Conservation (phyloP, 2,329 filamentous ascomycete genomes). For the Colletotrichum somersetense region DNA sequence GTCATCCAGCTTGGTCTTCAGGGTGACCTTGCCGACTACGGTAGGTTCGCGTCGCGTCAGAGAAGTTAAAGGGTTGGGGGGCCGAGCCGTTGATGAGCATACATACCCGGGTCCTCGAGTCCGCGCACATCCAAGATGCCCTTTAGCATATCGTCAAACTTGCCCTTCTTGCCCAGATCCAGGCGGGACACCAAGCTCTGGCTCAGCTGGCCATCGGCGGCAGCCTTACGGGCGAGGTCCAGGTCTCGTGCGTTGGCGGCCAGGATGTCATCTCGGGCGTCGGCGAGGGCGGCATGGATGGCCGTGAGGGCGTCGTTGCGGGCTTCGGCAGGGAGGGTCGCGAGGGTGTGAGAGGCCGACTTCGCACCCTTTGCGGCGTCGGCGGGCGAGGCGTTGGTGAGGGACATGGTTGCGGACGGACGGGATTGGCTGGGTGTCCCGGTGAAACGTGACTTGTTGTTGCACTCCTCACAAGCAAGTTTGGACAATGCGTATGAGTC, state of each 20-base stretch:
- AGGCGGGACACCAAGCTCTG: constrained; percentile 88
- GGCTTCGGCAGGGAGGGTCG: constrained; percentile 79
- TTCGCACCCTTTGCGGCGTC: constrained; percentile 85
- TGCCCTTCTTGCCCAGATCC: constrained; percentile 86
- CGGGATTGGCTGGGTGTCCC: constrained; percentile 23
- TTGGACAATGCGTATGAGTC: constrained; percentile 23
- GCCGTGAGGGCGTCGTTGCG: constrained; percentile 88
- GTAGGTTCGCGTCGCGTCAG: not conserved
- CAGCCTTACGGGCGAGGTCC: constrained; percentile 78
- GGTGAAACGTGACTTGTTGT: not conserved
- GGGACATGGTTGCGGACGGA: constrained; percentile 73
- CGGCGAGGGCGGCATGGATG: constrained; percentile 82
- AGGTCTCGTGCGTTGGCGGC: constrained; percentile 90
- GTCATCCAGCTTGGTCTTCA: constrained; percentile 89
- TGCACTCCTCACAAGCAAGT: constrained; percentile 21
- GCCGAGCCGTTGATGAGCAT: no score
- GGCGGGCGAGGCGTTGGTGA: constrained; percentile 85
- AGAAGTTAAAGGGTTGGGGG: not conserved
- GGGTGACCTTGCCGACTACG: constrained; percentile 83
- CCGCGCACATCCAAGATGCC: constrained; percentile 90
- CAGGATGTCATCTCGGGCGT: constrained; percentile 80
- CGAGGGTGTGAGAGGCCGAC: constrained; percentile 83
- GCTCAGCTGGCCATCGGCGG: constrained; percentile 80
- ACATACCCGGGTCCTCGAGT: constrained; percentile 85
- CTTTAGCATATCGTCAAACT: constrained; percentile 98